Conservation (phyloP, 805 yeast species). For the Kazachstania martiniae region DNA sequence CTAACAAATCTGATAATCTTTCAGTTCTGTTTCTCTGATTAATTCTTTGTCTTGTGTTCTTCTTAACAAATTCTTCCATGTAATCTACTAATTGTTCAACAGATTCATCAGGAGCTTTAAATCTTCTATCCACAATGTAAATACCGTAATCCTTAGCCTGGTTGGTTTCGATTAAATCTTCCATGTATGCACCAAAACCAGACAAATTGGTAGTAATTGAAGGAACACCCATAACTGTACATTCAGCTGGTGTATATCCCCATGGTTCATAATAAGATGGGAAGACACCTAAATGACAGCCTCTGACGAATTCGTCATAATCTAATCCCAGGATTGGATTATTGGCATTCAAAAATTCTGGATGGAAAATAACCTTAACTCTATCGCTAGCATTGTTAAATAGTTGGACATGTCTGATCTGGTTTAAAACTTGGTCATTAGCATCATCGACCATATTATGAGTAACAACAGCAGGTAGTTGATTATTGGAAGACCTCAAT, state of each 20-base stretch:
- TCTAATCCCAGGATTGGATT: constrained; percentile 89
- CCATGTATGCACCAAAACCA: constrained; percentile 98
- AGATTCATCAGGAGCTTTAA: constrained; percentile 85
- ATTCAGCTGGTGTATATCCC: constrained; percentile 99
- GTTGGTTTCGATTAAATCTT: constrained; percentile 79
- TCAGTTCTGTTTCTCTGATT: constrained; percentile 97
- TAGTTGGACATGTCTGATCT: constrained; percentile 81
- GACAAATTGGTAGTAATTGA: constrained; percentile 91
- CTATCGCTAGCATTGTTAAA: constrained; percentile 85
- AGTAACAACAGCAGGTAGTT: constrained; percentile 90
- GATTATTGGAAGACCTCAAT: constrained; percentile 57
- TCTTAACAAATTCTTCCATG: constrained; percentile 80
- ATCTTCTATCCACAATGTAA: constrained; percentile 89
- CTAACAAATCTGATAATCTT: constrained; percentile 81
- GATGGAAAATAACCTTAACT: constrained; percentile 93
- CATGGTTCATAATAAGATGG: constrained; percentile 98
- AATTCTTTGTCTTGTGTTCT: constrained; percentile 92
- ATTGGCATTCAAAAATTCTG: constrained; percentile 89
- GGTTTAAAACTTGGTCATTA: constrained; percentile 81
- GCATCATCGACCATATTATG: constrained; percentile 94
- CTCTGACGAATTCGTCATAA: constrained; percentile 95
- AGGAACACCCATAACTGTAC: constrained; percentile 99
- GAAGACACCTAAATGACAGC: constrained; percentile 96
- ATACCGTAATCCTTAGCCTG: constrained; percentile 88
- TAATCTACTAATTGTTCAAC: constrained; percentile 80